phyloP scores from a whole-genome alignment of 1,139 yeast species.

The Hyphopichia fennica region DNA sequence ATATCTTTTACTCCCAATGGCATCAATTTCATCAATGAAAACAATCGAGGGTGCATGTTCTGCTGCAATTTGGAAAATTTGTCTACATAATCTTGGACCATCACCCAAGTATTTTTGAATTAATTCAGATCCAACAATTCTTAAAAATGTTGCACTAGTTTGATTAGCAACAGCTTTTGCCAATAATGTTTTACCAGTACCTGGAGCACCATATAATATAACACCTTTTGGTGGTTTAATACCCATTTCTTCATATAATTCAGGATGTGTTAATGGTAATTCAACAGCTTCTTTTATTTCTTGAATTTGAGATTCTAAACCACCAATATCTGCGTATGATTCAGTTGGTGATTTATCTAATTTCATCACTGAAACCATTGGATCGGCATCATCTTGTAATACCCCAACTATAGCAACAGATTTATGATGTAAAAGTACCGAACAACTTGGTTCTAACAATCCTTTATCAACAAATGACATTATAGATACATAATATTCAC shows the following conservation, averaged over 20 bases:
- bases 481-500: conserved; percentile 94
- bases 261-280: conserved; percentile 96
- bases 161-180: conserved; percentile 99
- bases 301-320: conserved; percentile 92
- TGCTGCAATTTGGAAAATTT: conserved; percentile 93
- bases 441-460: conserved; percentile 95
- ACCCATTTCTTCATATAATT: conserved; percentile 98
- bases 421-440: conserved; percentile 92
- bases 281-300: conserved; percentile 98
- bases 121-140: conserved; percentile 96
- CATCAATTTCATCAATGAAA: conserved; percentile 98
- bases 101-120: conserved; percentile 97
- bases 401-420: conserved; percentile 95
- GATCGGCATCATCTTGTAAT: conserved; percentile 94
- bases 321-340: conserved; percentile 97
- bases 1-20: conserved; percentile 96
- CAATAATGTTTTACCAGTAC: conserved; percentile 95
- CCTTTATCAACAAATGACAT: conserved; percentile 98
- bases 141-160: conserved; percentile 91
- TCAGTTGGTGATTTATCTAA: conserved; percentile 97
- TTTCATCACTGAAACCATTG: conserved; percentile 97
- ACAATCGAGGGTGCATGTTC: conserved; percentile 98
- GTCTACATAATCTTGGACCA: conserved; percentile 94
- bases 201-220: conserved; percentile 97
- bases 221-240: conserved; percentile 99